Base-by-base conservation (phyloP, 2,329 filamentous ascomycete species). In the Cladosporium sp. region DNA sequence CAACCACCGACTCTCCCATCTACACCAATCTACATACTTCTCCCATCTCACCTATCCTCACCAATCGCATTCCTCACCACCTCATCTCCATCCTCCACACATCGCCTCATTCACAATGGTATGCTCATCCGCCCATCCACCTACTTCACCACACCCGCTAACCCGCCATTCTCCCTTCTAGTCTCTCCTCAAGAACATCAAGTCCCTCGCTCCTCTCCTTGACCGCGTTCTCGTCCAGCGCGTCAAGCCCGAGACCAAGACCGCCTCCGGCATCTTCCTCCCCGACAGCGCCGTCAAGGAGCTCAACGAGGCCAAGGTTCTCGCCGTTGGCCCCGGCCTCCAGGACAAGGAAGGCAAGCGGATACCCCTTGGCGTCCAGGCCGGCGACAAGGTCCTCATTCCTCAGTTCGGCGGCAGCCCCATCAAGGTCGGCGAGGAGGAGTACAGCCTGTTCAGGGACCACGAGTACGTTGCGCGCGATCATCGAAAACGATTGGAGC, bases 161-260 rank as follows among this genome's bases (percentile, higher is more conserved):
- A 43, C 32, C 20, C 22, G 11, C 7, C 20, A 32, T 43, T 8
- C 32, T 38, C 7, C 29, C 20, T 19, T 16, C 18, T 20, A 67
- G 38, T 65, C 72, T 62, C 81, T 91, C 59, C 82, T 97, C 77
- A 93, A 92, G 73, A 94, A 87, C 71, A 91, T 98, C 83, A 93
- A 92, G 76, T 84, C 85, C 67, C 91, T 98, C 65, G 87, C 85
- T 53, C 93, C 93, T 57, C 91, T 98, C 62, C 85, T 98, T 74
- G 93, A 98, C 83, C 92, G 93, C 65, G 90, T 98, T 63, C 86
- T 98, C 58, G 89, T 98, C 62, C 93, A 98, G 84, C 89, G 93
- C 74, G 76, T 96, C 77, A 97, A 97, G 79, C 88, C 92, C 66
- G 92, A 97, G 76, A 74, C 90, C 69, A 96, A 96, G 82, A 98